Evolutionary conservation across 257 asterid genomes (phyloP).

Genomic region (Solanum arcanum): DNA sequence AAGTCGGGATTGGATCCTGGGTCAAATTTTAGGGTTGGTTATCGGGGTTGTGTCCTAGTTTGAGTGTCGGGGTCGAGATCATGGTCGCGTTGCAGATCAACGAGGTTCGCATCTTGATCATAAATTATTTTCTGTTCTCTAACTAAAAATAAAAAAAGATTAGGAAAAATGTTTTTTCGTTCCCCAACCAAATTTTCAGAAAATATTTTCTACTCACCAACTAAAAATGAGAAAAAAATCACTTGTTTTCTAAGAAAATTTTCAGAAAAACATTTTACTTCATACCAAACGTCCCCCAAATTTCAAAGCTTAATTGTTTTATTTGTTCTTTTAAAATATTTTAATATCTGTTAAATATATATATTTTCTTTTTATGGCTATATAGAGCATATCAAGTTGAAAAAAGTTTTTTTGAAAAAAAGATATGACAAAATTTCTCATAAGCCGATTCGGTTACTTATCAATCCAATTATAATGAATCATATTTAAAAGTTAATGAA

Average conservation of each 20-base stretch:
- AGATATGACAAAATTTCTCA: background rate
- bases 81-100: background rate
- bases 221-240: background rate
- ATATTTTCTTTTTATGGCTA: background rate
- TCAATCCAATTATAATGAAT: too few relatives aligned
- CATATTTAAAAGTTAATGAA: too few relatives aligned
- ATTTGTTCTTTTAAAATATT: background rate
- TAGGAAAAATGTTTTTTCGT: too few relatives aligned
- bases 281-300: background rate
- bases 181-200: too few relatives aligned
- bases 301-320: too few relatives aligned
- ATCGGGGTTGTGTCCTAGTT: background rate
- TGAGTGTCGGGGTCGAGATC: background rate
- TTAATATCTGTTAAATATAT: too few relatives aligned
- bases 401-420: too few relatives aligned
- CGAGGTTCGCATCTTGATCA: background rate
- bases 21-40: background rate
- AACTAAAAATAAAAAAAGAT: too few relatives aligned
- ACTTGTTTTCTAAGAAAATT: background rate
- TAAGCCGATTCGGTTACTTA: background rate
- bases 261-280: background rate
- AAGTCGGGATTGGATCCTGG: background rate
- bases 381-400: background rate
- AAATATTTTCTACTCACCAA: background rate
- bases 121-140: background rate